Evolutionary conservation across 345 rosid species (phyloP), one percentile per base, ranked within the genome.

Genomic region (Salix exigua): DNA sequence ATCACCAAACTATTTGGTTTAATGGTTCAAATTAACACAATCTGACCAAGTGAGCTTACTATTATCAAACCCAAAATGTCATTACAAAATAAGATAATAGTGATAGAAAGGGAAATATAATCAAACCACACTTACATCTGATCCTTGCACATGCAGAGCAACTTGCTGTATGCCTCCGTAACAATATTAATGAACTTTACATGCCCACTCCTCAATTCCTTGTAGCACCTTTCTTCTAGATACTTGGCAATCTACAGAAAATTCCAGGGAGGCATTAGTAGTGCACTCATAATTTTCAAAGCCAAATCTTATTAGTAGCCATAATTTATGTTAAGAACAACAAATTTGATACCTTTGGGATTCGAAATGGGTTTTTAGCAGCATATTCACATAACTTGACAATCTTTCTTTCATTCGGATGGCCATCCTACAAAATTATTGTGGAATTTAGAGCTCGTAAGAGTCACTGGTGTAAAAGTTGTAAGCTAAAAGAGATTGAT

Each of bases 361-460:
- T 96, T 64, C 96, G 91, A 68, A 87, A 79, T 11, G 99, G 97
- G 63, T 93, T 96, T 75, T 80, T 92, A 0, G 96, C 92, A 82
- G 98, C 99, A 85, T 96, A 96, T 87, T 93, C 98, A 25, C 98
- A 96, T 73, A 96, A 83, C 72, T 96, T 96, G 17, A 84, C 82
- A 70, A 96, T 92, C 77, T 90, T 96, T 73, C 99, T 89, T 72
- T 96, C 99, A 74, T 88, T 91, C 75, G 91, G 83, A 64, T 82
- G 80, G 67, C 83, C 89, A 86, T 93, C 95, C 99, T 96, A 81
- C 78, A 78, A 72, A 78, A 53, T 12, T 21, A 68, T 58, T 12
- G 67, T 38, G 73, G 64, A 30, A 46, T 6, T 19, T 3, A 40
- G 58, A 72, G 21, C 48, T 14, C 21, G 12, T 44, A 26, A 16